These are phyloP conservation scores for Bertia moriformis DNA, from an alignment of 2,329 filamentous ascomycete species.

Conservation along the genomic window DNA sequence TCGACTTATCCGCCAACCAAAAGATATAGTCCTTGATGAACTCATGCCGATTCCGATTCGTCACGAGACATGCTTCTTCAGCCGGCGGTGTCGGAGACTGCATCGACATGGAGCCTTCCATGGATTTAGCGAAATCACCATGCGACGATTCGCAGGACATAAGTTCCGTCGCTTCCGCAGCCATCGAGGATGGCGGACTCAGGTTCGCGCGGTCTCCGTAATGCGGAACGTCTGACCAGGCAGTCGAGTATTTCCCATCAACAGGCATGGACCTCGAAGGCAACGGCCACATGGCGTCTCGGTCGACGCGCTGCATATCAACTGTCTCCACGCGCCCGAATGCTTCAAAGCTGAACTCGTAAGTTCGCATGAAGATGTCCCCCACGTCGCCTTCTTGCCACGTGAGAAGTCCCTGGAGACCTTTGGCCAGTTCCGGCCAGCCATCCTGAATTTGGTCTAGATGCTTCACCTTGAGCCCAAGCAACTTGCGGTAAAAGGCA, in stretches of 20 bases:
- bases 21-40: conserved; percentile 50
- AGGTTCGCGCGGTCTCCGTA: not conserved
- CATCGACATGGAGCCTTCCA: not conserved
- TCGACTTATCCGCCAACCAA: conserved; percentile 44
- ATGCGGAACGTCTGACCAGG: not conserved
- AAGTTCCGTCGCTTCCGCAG: not conserved
- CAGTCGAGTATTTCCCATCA: not conserved
- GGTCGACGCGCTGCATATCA: not conserved
- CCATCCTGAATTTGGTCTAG: conserved; percentile 45
- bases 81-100: conserved; percentile 7
- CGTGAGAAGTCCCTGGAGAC: conserved; percentile 36
- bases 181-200: not conserved
- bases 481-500: conserved; percentile 45
- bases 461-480: conserved; percentile 31
- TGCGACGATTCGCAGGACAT: not conserved
- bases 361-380: conserved; percentile 47
- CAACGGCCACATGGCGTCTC: not conserved
- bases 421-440: conserved; percentile 46
- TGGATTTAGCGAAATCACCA: not conserved
- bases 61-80: conserved; percentile 34
- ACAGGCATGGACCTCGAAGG: not conserved
- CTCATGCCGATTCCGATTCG: conserved; percentile 39
- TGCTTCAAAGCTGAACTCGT: conserved; percentile 37
- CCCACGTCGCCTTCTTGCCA: conserved; percentile 47
- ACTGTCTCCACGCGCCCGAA: conserved; percentile 8